Evolutionary conservation across 371 early-diverging fungal genomes (phyloP), one percentile per base, ranked within the genome.

Genomic region (Cokeromyces recurvatus): DNA sequence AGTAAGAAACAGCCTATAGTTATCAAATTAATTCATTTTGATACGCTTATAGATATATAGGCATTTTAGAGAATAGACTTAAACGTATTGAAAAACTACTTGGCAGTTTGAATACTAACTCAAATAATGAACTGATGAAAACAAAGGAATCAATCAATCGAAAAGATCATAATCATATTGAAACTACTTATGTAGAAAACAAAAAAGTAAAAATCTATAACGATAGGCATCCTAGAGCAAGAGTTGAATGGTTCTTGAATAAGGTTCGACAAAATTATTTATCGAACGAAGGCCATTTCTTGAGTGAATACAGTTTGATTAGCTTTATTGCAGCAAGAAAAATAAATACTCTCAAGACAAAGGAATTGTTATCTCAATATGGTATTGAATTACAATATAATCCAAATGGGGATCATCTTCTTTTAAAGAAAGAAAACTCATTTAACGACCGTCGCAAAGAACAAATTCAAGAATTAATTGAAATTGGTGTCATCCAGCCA

Each of bases 391-490:
- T 36, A 8, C 40, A 38, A 43, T 32, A 53, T 44, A 55, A 47
- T 25, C 31, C 56, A 55, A 32, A 58, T 44, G 11, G 52, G n/a
- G n/a, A n/a, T n/a, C 11, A 53, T 56, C 14, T 57, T 48, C 20
- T 50, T 43, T 25, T 59, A 56, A 29, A 55, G 55, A 55, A 43
- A 56, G 7, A 44, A 49, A 11, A 45, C 52, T 11, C 38, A 42
- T 15, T 42, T 47, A 16, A 56, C 20, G 22, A 58, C 37, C 16
- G 44, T 23, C 17, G 34, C 10, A n/a, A 43, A 29, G 32, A 37
- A 1, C 50, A 46, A 3, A 43, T 60, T 17, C 15, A 32, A 14
- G 40, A 55, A 23, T 27, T n/a, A n/a, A n/a, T n/a, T n/a, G n/a
- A 49, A 22, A 5, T 44, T 17, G 41, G 39, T 12, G 15, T 40